A percentile compares a stretch with the other conserved stretches of the same genome.
Evolutionary conservation across 2,329 filamentous ascomycete genomes (phyloP).

Genomic region (Fusarium sp.): DNA sequence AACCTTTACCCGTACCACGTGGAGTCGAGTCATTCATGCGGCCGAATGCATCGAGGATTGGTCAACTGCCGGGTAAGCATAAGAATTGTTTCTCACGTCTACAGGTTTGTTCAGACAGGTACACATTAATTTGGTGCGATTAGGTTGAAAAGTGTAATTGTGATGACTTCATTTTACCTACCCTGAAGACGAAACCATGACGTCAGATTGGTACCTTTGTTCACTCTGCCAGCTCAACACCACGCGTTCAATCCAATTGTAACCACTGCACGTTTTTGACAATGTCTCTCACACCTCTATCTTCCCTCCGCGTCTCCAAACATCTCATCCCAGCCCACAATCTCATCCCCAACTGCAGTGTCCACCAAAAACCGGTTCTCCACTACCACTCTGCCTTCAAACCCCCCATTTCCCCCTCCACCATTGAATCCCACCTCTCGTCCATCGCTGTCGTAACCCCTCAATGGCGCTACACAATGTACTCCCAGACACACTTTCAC

Average conservation of each 20-base stretch:
- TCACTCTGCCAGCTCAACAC: accelerated
- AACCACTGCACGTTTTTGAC: background rate
- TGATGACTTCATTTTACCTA: background rate
- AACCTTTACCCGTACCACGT: background rate
- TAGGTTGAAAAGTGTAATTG: too few species aligned
- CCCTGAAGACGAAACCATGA: slow-evolving; percentile 5
- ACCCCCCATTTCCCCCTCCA: slow-evolving; percentile 57
- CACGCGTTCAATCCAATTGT: too few species aligned
- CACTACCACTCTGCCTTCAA: slow-evolving; percentile 74
- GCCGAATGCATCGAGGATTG: background rate
- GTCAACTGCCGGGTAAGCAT: background rate
- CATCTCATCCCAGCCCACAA: slow-evolving; percentile 70
- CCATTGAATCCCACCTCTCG: slow-evolving; percentile 69
- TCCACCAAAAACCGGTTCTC: slow-evolving; percentile 72
- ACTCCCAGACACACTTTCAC: slow-evolving; percentile 75
- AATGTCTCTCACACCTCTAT: slow-evolving; percentile 50
- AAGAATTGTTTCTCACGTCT: too few species aligned
- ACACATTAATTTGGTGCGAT: background rate
- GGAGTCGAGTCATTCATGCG: background rate
- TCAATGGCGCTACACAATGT: slow-evolving; percentile 79
- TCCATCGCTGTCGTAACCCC: slow-evolving; percentile 68
- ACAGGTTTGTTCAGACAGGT: too few species aligned
- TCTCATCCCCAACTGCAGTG: slow-evolving; percentile 73
- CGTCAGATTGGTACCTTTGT: background rate
- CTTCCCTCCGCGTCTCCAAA: slow-evolving; percentile 67